These are phyloP conservation scores for Arthrobotrys iridis DNA, from an alignment of 2,329 filamentous ascomycete genomes.

Conservation along the genomic window DNA sequence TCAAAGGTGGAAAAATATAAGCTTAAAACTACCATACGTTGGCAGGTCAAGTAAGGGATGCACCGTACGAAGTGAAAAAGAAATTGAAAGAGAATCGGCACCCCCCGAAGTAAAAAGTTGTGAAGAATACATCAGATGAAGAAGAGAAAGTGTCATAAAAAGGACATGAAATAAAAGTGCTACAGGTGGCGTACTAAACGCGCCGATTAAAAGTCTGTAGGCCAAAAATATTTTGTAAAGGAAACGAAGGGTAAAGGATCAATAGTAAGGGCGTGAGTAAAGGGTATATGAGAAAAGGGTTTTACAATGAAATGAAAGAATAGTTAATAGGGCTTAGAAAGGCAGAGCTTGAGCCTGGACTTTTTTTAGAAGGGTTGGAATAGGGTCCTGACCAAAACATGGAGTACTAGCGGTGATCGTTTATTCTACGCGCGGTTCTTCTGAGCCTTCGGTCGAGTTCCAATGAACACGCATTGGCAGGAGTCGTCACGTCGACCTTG, in stretches of 20 bases:
- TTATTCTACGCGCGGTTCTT: slow-evolving; percentile 27
- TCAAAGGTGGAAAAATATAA: slow-evolving; percentile 1
- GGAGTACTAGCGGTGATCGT: no score
- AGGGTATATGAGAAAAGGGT: slow-evolving; percentile 42
- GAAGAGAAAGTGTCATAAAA: slow-evolving; percentile 33
- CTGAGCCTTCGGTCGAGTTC: slow-evolving; percentile 14
- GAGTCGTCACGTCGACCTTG: slow-evolving; percentile 31
- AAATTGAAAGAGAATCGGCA: slow-evolving; percentile 26
- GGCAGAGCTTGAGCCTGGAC: slow-evolving; percentile 15
- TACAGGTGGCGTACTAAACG: slow-evolving; percentile 32
- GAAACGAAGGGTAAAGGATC: slow-evolving; percentile 21
- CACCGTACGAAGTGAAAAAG: slow-evolving; percentile 30
- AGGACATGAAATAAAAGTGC: slow-evolving; percentile 27
- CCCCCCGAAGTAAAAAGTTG: slow-evolving; percentile 22
- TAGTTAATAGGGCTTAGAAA: not conserved
- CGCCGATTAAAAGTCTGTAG: slow-evolving; percentile 30
- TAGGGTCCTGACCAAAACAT: not conserved
- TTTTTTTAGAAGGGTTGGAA: slow-evolving; percentile 20
- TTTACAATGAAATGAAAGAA: slow-evolving; percentile 37
- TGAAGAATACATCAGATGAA: slow-evolving; percentile 22
- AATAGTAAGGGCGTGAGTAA: slow-evolving; percentile 13
- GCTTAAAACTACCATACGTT: not conserved
- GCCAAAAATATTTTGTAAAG: slow-evolving; percentile 11
- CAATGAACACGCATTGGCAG: slow-evolving; percentile 44
- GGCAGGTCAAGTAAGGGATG: slow-evolving; percentile 5